Conservation (phyloP, 2,329 filamentous ascomycete species). For the Emergomyces orientalis region DNA sequence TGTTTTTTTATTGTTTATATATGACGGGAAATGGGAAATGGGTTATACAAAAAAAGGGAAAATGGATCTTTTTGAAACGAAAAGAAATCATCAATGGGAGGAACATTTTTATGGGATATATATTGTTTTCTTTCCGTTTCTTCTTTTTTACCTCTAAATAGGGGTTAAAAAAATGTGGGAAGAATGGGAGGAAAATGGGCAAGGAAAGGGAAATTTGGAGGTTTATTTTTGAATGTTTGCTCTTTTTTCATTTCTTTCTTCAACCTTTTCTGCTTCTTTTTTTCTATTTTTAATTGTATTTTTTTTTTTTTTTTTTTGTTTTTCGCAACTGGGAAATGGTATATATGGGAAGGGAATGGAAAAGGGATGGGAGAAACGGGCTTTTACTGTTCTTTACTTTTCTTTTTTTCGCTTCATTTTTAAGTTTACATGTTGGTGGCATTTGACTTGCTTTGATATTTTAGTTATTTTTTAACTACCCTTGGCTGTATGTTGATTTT, state of each 20-base stretch:
- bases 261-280: background rate
- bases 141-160: background rate
- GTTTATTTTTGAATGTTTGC: background rate
- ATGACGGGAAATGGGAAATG: background rate
- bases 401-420: constrained; percentile 1
- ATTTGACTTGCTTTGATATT: background rate
- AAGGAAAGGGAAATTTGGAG: constrained; percentile 7
- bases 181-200: background rate
- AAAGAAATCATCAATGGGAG: background rate
- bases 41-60: background rate
- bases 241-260: background rate
- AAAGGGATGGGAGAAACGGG: background rate
- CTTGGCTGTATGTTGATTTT: background rate
- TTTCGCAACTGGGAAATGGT: background rate
- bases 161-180: background rate
- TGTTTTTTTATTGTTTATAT: background rate
- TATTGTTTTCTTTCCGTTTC: background rate
- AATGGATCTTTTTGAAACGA: background rate
- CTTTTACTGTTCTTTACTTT: background rate
- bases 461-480: too few species aligned
- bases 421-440: background rate
- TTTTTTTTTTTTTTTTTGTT: background rate
- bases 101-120: background rate
- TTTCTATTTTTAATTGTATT: background rate
- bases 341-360: constrained; percentile 1